Base-by-base conservation (phyloP, 2,329 filamentous ascomycete genomes). In the Stagonosporopsis cucurbitacearum region DNA sequence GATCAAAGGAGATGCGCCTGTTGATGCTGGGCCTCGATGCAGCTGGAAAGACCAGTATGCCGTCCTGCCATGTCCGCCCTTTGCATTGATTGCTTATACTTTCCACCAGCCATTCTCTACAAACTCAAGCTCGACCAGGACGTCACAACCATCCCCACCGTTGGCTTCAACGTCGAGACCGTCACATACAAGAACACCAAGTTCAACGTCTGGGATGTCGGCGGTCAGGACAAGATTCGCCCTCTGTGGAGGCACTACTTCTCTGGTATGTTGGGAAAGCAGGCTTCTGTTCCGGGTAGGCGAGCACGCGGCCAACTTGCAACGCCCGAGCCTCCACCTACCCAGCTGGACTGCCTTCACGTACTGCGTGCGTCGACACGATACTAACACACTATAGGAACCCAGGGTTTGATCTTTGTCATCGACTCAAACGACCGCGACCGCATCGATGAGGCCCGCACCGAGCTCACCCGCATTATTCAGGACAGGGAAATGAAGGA, bases 181-280 rank as follows among this genome's bases (percentile, higher is more conserved):
- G 95, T 99, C 79, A 93, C 96, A 79, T 98, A 98, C 86, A 97
- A 97, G 88, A 99, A 99, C 88, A 97, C 96, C 75, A 92, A 96
- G 80, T 99, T 99, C 86, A 98, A 94, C 79, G 95, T 99, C 78
- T 99, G 95, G 95, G 95, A 98, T 84, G 95, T 99, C 76, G 95
- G 95, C 85, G 95, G 95, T 80, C 95, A 99, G 86, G 95, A 99
- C 88, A 98, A 98, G 91, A 99, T 99, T 79, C 88, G 95, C 80
- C 95, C 95, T 77, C 85, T 99, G 76, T 99, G 95, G 95, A 92
- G 95, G 84, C 95, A 98, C 82, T 99, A 99, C 85, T 99, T 98
- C 88, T 93, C 96, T 82, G 79, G 79, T 76, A 96, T 71, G 70
- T 71, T 68, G 60, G 65, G 61, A 22, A 58, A 54, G 32, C 53